Evolutionary conservation across 306 rosid species (phyloP), one percentile per base, ranked within the genome.

Genomic region (Fagus crenata): DNA sequence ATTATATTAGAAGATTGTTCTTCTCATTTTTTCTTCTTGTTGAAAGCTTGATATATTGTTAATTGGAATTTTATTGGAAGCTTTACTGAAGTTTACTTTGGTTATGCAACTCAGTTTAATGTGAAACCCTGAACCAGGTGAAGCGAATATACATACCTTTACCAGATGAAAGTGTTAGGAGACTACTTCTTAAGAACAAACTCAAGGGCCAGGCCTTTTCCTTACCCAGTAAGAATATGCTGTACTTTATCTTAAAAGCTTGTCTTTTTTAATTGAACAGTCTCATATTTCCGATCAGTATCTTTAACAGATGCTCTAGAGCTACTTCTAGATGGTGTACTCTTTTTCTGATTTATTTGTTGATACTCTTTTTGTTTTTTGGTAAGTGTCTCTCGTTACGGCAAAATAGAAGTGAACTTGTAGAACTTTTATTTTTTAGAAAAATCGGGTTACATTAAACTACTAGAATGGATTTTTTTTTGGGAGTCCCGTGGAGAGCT

Each of bases 121-220:
- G 60, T 84, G 80, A 75, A 73, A 70, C 68, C n/a, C 39, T 81
- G 64, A 75, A 72, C 64, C 75, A 92, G 98, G 98, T 95, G 81
- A 95, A 95, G 86, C 86, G 97, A 87, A 91, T 95, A 55, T 95
- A 90, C 64, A 64, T 95, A 76, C 98, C 98, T 70, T 85, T 95
- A 86, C 98, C 98, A 9, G 95, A 90, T 82, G 85, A 76, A 78
- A 82, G 86, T 82, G 92, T 90, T 63, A 87, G 97, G 77, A 90
- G 90, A 76, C 85, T 87, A 81, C 86, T 95, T 76, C 81, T 95
- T 41, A 88, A 81, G 76, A 87, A 88, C 91, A 90, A 85, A 80
- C 98, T 95, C 82, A 95, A 90, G 92, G 98, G 97, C 83, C 97
- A 95, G 85, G 89, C 97, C 12, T 95, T 80, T 85, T 90, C 97